These are phyloP conservation scores for Talaromyces sp. DNA, from an alignment of 2,329 filamentous ascomycete species.

Conservation along the genomic window DNA sequence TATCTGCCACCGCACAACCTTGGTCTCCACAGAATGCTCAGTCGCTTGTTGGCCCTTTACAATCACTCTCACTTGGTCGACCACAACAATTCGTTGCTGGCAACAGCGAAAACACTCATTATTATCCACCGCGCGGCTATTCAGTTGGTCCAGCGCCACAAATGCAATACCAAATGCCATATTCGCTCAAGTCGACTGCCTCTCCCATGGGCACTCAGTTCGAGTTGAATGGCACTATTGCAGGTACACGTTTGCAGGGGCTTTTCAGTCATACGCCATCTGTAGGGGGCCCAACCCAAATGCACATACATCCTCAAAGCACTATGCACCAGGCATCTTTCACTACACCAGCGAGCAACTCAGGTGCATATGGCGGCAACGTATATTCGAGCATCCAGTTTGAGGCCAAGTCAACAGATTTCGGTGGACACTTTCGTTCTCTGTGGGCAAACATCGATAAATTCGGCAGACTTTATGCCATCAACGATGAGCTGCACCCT, in stretches of 20 bases:
- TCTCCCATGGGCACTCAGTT: background rate
- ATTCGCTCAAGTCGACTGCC: background rate
- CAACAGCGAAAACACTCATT: background rate
- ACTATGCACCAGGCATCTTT: background rate
- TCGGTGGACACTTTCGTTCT: slow-evolving; percentile 13
- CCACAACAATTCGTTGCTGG: background rate
- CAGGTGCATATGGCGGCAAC: background rate
- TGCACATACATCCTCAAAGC: background rate
- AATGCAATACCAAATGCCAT: background rate
- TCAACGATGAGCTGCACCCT: background rate
- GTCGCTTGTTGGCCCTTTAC: background rate
- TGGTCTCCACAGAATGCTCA: background rate
- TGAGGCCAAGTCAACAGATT: background rate
- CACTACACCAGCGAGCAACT: background rate
- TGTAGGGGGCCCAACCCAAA: background rate
- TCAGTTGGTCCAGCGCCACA: background rate
- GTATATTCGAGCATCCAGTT: slow-evolving; percentile 9
- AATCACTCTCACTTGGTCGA: background rate
- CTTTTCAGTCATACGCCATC: slow-evolving; percentile 1
- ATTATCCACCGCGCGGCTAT: background rate
- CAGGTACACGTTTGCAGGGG: background rate
- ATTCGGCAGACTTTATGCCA: slow-evolving; percentile 15
- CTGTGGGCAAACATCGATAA: slow-evolving; percentile 22
- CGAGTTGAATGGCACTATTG: background rate
- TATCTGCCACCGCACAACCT: slow-evolving; percentile 13